These are phyloP conservation scores for Ogataea haglerorum DNA, from an alignment of 805 yeast genomes.

Conservation along the genomic window DNA sequence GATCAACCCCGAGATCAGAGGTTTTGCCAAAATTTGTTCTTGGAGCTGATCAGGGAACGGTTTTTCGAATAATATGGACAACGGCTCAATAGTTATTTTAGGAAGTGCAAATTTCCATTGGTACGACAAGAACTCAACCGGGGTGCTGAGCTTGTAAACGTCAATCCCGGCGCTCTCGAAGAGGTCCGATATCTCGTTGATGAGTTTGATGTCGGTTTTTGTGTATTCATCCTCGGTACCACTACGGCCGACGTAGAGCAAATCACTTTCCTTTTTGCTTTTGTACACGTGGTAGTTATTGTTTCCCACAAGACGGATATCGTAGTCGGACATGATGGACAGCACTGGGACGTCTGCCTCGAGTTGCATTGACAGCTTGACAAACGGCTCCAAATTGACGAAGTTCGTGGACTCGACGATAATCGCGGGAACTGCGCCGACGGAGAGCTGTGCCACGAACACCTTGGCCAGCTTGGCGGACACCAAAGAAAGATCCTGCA, in stretches of 20 bases:
- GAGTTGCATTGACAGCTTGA: slow-evolving; percentile 40
- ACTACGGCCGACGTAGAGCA: slow-evolving; percentile 40
- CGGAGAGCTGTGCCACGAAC: slow-evolving; percentile 28
- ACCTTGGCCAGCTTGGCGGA: slow-evolving; percentile 37
- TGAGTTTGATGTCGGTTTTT: slow-evolving; percentile 37
- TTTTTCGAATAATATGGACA: slow-evolving; percentile 70
- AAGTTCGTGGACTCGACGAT: slow-evolving; percentile 70
- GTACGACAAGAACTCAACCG: slow-evolving; percentile 60
- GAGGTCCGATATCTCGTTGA: slow-evolving; percentile 36
- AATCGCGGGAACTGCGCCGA: slow-evolving; percentile 43
- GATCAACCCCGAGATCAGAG: slow-evolving; percentile 75
- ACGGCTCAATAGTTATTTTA: slow-evolving; percentile 71
- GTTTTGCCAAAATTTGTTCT: slow-evolving; percentile 76
- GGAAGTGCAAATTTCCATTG: slow-evolving; percentile 88
- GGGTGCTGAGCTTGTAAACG: slow-evolving; percentile 47
- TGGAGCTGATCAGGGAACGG: slow-evolving; percentile 57
- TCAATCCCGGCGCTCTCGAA: slow-evolving; percentile 40
- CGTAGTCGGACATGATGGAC: slow-evolving; percentile 62
- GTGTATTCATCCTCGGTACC: slow-evolving; percentile 44
- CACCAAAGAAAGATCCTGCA: slow-evolving; percentile 48
- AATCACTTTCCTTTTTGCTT: slow-evolving; percentile 41
- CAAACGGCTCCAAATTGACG: slow-evolving; percentile 69
- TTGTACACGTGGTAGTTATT: slow-evolving; percentile 35
- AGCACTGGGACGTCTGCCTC: slow-evolving; percentile 38
- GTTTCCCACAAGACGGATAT: slow-evolving; percentile 41